These are phyloP conservation scores for Trichosporon sp. DNA, from an alignment of 1,284 basidiomycete species.

Conservation along the genomic window DNA sequence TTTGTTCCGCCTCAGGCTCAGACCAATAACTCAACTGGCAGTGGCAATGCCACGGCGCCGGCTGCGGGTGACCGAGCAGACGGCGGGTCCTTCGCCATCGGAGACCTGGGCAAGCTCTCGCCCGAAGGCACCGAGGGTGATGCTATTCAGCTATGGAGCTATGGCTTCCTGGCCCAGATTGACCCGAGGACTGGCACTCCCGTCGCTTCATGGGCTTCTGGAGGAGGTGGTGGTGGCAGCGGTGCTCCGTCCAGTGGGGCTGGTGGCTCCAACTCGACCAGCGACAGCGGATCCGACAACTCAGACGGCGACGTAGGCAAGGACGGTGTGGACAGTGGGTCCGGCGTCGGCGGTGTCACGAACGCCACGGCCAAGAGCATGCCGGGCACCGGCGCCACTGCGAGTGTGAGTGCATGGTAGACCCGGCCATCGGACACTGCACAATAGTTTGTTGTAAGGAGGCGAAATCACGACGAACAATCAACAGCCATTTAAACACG, in stretches of 20 bases:
- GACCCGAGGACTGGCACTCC: conserved; percentile 35
- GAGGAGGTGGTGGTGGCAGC: no score
- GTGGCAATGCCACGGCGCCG: background rate
- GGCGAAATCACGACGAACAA: background rate
- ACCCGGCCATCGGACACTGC: no score
- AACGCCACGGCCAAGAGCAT: background rate
- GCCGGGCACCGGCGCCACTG: background rate
- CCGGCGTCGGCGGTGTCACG: background rate
- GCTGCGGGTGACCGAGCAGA: background rate
- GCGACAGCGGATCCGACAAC: background rate
- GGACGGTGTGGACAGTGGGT: background rate
- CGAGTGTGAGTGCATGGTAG: background rate
- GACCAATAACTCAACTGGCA: background rate
- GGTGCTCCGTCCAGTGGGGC: background rate
- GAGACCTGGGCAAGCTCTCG: conserved; percentile 37
- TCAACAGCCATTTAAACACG: background rate
- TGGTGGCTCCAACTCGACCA: background rate
- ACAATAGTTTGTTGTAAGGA: background rate
- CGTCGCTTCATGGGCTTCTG: conserved; percentile 15
- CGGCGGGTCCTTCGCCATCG: conserved; percentile 31
- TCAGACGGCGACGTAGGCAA: background rate
- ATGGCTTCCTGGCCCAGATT: conserved; percentile 42
- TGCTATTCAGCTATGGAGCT: conserved; percentile 48
- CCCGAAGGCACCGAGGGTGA: conserved; percentile 47
- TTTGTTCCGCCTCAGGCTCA: conserved; percentile 12